Evolutionary conservation across 2,329 filamentous ascomycete genomes (phyloP).

Genomic region (Aspergillus japonicus): DNA sequence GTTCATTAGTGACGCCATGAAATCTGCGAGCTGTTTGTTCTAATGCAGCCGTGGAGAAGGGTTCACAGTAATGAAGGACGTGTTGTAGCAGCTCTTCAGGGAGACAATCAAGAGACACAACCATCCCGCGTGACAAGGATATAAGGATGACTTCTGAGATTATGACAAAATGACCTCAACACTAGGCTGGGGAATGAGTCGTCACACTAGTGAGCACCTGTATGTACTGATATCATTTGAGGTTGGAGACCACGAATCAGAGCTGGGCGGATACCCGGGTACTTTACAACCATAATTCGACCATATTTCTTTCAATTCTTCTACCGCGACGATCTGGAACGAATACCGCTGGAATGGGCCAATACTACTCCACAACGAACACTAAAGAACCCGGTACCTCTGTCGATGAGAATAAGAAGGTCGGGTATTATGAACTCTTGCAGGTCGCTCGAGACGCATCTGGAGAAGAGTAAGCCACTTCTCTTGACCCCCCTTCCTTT

Average conservation of each 20-base stretch:
- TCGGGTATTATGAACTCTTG: conserved; percentile 72
- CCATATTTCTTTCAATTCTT: no score
- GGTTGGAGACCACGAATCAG: not conserved
- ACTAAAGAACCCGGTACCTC: conserved; percentile 18
- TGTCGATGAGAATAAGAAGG: conserved; percentile 28
- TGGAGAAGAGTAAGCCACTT: conserved; percentile 70
- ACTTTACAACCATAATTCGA: not conserved
- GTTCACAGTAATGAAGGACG: conserved; percentile 65
- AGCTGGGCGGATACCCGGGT: not conserved
- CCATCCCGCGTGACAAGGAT: conserved; percentile 29
- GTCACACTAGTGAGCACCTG: not conserved
- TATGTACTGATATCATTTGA: not conserved
- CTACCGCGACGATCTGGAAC: not conserved
- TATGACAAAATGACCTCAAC: not conserved
- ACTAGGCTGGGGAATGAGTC: not conserved
- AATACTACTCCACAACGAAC: conserved; percentile 42
- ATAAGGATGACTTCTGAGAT: not conserved
- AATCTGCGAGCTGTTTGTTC: conserved; percentile 64
- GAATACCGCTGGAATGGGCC: conserved; percentile 36
- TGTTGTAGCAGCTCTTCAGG: conserved; percentile 84
- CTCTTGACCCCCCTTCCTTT: not conserved
- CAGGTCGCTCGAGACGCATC: conserved; percentile 69
- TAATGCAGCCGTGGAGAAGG: conserved; percentile 52
- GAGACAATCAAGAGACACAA: conserved; percentile 45
- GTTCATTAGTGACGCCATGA: conserved; percentile 65